Evolutionary conservation across 2,329 filamentous ascomycete species (phyloP).

Genomic region (Penicillium capsulatum): DNA sequence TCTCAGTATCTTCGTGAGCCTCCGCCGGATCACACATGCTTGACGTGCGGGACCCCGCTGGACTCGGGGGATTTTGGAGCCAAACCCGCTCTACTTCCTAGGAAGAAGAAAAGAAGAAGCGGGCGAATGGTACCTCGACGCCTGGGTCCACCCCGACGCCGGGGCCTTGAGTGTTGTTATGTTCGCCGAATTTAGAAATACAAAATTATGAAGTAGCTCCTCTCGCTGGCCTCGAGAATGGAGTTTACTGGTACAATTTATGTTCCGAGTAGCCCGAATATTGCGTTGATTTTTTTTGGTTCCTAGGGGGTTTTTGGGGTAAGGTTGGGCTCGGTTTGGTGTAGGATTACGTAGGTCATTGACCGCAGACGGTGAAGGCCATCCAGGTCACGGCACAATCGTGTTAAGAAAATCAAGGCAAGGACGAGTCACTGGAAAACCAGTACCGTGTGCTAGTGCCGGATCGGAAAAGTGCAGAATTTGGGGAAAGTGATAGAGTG

Average conservation of each 20-base stretch:
- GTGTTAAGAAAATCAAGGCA: no score
- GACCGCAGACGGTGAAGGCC: no score
- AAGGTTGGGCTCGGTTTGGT: no score
- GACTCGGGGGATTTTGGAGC: slow-evolving; percentile 71
- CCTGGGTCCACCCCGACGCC: slow-evolving; percentile 53
- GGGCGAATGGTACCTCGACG: slow-evolving; percentile 39
- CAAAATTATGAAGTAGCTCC: neutral
- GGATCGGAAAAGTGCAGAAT: neutral
- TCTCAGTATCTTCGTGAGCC: slow-evolving; percentile 79
- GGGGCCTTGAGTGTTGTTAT: slow-evolving; percentile 23
- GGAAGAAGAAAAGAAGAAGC: slow-evolving; percentile 76
- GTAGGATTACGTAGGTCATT: no score
- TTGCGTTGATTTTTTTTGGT: no score
- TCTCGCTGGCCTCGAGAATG: slow-evolving; percentile 12
- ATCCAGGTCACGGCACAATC: no score
- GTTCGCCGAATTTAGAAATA: neutral
- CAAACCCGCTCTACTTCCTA: slow-evolving; percentile 69
- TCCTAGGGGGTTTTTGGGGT: no score
- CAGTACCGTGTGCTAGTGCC: neutral
- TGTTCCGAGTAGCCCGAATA: neutral
- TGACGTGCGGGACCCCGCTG: slow-evolving; percentile 78
- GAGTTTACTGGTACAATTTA: neutral
- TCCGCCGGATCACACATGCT: slow-evolving; percentile 62
- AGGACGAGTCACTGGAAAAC: no score
- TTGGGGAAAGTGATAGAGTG: neutral